Evolutionary conservation across 306 rosid species (phyloP).

Genomic region (Oxytropis ochrocephala): DNA sequence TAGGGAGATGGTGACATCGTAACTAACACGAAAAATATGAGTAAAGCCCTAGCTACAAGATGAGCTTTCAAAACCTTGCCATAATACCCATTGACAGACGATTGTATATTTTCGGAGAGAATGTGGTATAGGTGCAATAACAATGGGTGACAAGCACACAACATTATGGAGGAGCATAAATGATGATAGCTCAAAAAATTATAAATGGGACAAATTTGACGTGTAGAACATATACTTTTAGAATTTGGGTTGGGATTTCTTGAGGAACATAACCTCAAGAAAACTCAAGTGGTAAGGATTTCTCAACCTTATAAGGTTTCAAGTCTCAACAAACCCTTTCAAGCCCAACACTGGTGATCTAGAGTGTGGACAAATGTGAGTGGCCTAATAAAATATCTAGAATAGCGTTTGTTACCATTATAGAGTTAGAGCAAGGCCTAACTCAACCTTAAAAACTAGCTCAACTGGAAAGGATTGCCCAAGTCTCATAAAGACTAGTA

Average conservation of each 20-base stretch:
- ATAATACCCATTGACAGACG: neutral
- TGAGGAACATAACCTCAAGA: neutral
- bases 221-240: neutral
- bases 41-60: neutral
- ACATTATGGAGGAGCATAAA: no score
- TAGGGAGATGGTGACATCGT: neutral
- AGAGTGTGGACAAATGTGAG: neutral
- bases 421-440: neutral
- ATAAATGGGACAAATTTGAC: neutral
- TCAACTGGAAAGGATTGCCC: neutral
- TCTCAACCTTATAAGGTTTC: no score
- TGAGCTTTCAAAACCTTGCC: neutral
- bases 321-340: no score
- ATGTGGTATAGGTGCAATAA: neutral
- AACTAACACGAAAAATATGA: neutral
- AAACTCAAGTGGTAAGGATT: neutral
- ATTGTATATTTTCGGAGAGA: neutral
- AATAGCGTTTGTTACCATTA: neutral
- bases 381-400: neutral
- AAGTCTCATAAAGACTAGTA: neutral
- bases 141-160: no score
- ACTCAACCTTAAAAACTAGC: neutral
- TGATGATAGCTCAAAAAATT: neutral
- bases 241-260: neutral
- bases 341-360: neutral